A percentile compares a stretch with the other conserved stretches of the same genome.
Conservation (phyloP, 495 filamentous ascomycete species). For the Aspergillus egyptiacus region DNA sequence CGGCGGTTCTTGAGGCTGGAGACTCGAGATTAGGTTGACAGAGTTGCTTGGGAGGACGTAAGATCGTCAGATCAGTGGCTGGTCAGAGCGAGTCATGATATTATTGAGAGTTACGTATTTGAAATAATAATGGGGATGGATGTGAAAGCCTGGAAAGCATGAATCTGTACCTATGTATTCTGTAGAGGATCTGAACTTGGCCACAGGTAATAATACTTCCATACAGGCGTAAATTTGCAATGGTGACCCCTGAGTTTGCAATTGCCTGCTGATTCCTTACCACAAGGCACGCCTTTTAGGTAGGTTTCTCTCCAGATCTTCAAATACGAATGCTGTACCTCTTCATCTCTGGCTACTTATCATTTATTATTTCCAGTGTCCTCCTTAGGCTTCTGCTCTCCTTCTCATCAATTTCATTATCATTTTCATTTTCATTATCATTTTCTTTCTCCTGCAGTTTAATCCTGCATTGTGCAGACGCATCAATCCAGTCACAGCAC, state of each 20-base stretch:
- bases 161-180: too few species aligned
- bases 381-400: slow-evolving; percentile 3
- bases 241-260: too few species aligned
- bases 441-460: slow-evolving; percentile 6
- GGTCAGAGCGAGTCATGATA: background rate
- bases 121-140: too few species aligned
- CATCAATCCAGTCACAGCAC: slow-evolving; percentile 1
- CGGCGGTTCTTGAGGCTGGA: background rate
- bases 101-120: too few species aligned
- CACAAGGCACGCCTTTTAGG: slow-evolving; percentile 13
- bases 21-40: background rate
- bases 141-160: too few species aligned
- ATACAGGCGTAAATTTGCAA: too few species aligned
- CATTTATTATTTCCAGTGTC: background rate
- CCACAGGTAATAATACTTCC: too few species aligned
- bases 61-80: background rate
- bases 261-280: too few species aligned
- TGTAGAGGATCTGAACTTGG: too few species aligned
- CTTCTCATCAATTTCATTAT: too few species aligned
- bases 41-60: background rate
- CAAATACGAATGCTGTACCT: slow-evolving; percentile 15
- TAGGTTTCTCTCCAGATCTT: slow-evolving; percentile 12
- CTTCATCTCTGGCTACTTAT: slow-evolving; percentile 7
- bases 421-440: too few species aligned
- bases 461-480: slow-evolving; percentile 3